Percentiles rank a stretch among this genome's conserved stretches.
These are phyloP conservation scores for Phytophthora pseudosyringae DNA, from an alignment of 352 stramenopile species.

Conservation along the genomic window DNA sequence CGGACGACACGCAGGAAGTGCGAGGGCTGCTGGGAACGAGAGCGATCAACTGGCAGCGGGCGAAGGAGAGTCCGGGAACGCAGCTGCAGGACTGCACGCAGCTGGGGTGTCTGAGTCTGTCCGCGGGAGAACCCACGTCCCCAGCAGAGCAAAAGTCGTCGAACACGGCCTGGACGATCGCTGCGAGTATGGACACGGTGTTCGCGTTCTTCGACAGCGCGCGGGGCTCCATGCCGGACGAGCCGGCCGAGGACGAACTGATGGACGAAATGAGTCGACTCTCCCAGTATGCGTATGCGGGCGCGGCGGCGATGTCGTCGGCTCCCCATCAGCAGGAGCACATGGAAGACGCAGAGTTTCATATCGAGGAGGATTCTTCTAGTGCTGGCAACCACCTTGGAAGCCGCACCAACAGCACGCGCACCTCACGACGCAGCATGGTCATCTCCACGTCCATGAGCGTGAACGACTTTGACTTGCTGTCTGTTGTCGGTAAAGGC, in stretches of 20 bases:
- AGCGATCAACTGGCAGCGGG: slow-evolving; percentile 86
- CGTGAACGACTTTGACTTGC: slow-evolving; percentile 88
- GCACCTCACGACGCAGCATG: slow-evolving; percentile 70
- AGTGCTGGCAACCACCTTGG: slow-evolving; percentile 29
- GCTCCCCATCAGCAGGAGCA: slow-evolving; percentile 61
- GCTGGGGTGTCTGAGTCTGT: slow-evolving; percentile 79
- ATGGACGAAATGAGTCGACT: slow-evolving; percentile 85
- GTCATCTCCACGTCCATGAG: slow-evolving; percentile 83
- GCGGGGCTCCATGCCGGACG: slow-evolving; percentile 77
- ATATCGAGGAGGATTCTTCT: slow-evolving; percentile 42
- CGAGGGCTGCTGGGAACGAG: slow-evolving; percentile 65
- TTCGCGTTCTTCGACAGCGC: slow-evolving; percentile 89
- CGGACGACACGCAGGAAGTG: slow-evolving; percentile 73
- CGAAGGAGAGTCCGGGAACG: slow-evolving; percentile 67
- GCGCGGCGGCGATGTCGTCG: slow-evolving; percentile 57
- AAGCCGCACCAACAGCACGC: slow-evolving; percentile 43
- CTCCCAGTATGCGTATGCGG: slow-evolving; percentile 75
- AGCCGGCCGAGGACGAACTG: slow-evolving; percentile 70
- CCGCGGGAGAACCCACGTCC: slow-evolving; percentile 66
- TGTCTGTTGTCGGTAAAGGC: slow-evolving; percentile 88
- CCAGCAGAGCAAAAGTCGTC: slow-evolving; percentile 71
- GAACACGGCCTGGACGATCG: slow-evolving; percentile 87
- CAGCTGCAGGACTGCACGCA: slow-evolving; percentile 78
- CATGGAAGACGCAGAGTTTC: slow-evolving; percentile 79
- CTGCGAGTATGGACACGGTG: slow-evolving; percentile 82